These are phyloP conservation scores for Paramecium octaurelia DNA, from an alignment of 73 alveolate species.

Conservation along the genomic window DNA sequence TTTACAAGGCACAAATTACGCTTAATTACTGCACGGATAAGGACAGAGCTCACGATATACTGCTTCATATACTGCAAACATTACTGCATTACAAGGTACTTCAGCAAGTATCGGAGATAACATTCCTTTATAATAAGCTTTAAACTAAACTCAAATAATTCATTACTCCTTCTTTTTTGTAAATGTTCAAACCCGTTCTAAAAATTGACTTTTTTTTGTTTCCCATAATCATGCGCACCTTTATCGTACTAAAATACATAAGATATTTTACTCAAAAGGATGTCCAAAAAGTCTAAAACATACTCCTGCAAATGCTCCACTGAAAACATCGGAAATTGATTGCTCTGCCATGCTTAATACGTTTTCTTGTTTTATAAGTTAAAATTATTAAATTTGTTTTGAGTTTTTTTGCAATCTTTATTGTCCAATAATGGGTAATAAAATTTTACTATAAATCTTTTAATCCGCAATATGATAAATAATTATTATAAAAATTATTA, in stretches of 20 bases:
- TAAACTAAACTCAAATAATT: not conserved
- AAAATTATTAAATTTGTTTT: not conserved
- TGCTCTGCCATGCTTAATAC: not conserved
- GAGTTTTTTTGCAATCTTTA: not conserved
- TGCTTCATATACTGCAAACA: slow-evolving; percentile 22
- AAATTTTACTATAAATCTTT: not conserved
- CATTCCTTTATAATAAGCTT: slow-evolving; percentile 51
- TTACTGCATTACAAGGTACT: slow-evolving; percentile 14
- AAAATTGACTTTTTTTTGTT: not conserved
- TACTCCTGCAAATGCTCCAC: slow-evolving; percentile 41
- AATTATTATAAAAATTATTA: not conserved
- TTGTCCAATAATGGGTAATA: not conserved
- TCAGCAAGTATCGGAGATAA: slow-evolving; percentile 19
- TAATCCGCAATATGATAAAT: not conserved
- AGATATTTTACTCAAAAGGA: slow-evolving; percentile 21
- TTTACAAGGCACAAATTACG: not conserved
- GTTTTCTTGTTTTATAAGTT: not conserved
- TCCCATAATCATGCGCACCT: slow-evolving; percentile 22
- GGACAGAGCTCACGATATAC: not conserved
- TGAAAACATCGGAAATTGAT: not conserved
- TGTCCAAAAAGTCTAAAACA: slow-evolving; percentile 23
- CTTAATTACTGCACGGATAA: not conserved
- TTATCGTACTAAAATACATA: not conserved
- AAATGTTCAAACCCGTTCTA: not conserved
- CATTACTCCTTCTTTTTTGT: slow-evolving; percentile 18